Conservation (phyloP, 139 green algal species). For the Pleodorina starrii region DNA sequence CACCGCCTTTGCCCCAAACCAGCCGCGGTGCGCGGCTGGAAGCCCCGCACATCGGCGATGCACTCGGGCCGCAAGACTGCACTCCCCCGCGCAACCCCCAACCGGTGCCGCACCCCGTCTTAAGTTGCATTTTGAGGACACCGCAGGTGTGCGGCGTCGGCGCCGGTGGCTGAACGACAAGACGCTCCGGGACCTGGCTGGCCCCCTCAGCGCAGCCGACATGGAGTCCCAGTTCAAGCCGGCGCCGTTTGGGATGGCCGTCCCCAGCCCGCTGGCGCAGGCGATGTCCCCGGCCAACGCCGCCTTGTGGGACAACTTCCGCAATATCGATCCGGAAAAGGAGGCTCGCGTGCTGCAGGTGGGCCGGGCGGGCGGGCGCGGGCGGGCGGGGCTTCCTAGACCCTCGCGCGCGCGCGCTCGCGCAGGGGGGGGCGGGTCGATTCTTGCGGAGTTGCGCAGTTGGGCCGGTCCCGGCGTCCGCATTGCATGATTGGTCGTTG, state of each 20-base stretch:
- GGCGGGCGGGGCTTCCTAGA: too few relatives aligned
- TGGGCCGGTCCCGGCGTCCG: too few relatives aligned
- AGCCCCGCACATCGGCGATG: neutral
- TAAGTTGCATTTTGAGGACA: neutral
- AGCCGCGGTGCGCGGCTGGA: neutral
- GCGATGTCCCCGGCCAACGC: neutral
- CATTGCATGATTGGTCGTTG: too few relatives aligned
- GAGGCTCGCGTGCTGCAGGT: conserved; percentile 70
- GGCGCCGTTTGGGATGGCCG: conserved; percentile 65
- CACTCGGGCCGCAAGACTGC: neutral
- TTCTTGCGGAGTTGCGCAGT: too few relatives aligned
- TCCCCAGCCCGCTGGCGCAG: conserved; percentile 15
- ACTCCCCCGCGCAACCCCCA: too few relatives aligned
- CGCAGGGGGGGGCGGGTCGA: too few relatives aligned
- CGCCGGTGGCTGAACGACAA: conserved; percentile 57
- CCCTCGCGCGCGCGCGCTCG: too few relatives aligned
- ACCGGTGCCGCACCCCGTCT: too few relatives aligned
- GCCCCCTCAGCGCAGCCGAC: conserved; percentile 34
- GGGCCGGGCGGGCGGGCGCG: too few relatives aligned
- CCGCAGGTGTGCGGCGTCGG: conserved; percentile 3
- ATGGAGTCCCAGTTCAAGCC: conserved; percentile 71
- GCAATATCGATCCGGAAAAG: conserved; percentile 69
- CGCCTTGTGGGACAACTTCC: conserved; percentile 50
- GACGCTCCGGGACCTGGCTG: conserved; percentile 47
- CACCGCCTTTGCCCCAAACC: neutral